Evolutionary conservation across 2,329 filamentous ascomycete genomes (phyloP), one percentile per base, ranked within the genome.

Genomic region (Talaromyces verruculosus): DNA sequence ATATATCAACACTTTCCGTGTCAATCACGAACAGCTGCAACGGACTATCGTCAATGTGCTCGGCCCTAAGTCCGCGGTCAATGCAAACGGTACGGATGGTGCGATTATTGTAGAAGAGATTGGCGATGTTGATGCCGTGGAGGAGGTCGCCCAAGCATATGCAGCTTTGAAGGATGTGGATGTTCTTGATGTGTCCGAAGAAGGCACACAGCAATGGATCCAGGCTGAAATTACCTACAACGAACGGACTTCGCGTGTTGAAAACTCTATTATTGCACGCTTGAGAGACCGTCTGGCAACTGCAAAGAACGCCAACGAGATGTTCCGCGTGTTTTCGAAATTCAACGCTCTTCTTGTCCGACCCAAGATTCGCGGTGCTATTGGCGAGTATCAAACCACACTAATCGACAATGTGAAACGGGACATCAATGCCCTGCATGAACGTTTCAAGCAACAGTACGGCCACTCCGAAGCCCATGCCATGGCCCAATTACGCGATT

Each of bases 281-380:
- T 84, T 99, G 37, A 87, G 95, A 73, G 95, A 99, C 79, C 91
- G 95, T 66, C 85, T 99, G 65, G 95, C 93, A 15, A 97, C 93
- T 6, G 94, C 95, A 13, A 97, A 96, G 84, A 97, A 93, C 68
- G 95, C 95, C 47, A 98, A 96, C 75, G 96, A 99, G 80, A 99
- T 99, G 95, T 99, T 99, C 78, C 91, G 96, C 64, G 95, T 99
- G 68, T 99, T 99, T 78, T 98, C 95, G 63, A 98, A 98, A 77
- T 99, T 99, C 86, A 99, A 99, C 76, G 95, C 95, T 1, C 88
- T 99, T 35, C 96, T 99, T 72, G 94, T 99, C 65, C 89, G 95
- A 67, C 95, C 95, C n/a, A 99, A 99, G 84, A 98, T 99, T 80
- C 90, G 95, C 70, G 93, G 96, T 71, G 96, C 95, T 64, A 99